Conservation (phyloP, 1,139 yeast genomes). For the Yamadazyma triangularis region DNA sequence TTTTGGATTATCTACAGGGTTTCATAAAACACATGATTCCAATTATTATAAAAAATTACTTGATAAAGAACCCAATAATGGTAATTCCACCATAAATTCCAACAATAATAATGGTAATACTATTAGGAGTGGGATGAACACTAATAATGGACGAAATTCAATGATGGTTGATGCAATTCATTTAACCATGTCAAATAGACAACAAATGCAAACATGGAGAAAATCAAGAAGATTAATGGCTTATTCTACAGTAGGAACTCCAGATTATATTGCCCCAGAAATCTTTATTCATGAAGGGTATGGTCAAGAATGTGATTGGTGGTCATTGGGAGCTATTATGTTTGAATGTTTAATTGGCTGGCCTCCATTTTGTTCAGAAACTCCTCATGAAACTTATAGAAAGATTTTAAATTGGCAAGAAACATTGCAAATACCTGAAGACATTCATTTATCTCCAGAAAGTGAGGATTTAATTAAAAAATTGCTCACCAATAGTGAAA, state of each 20-base stretch:
- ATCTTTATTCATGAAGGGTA: conserved; percentile 95
- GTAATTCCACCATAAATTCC: neutral
- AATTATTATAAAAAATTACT: conserved; percentile 69
- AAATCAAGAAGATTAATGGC: conserved; percentile 96
- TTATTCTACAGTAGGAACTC: conserved; percentile 97
- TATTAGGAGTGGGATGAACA: conserved; percentile 19
- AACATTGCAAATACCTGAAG: conserved; percentile 90
- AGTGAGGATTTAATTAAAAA: conserved; percentile 88
- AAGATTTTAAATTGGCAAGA: conserved; percentile 96
- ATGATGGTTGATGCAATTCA: conserved; percentile 95
- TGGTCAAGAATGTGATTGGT: conserved; percentile 99
- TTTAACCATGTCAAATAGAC: conserved; percentile 91
- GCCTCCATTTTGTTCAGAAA: conserved; percentile 99
- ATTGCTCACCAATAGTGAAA: conserved; percentile 76
- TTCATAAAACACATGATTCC: conserved; percentile 81
- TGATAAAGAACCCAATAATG: conserved; percentile 47
- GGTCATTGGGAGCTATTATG: conserved; percentile 99
- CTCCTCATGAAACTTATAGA: conserved; percentile 97
- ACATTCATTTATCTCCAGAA: conserved; percentile 88
- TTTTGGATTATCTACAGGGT: conserved; percentile 82
- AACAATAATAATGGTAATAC: conserved; percentile 7
- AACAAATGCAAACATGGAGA: conserved; percentile 98
- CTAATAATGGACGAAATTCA: conserved; percentile 52
- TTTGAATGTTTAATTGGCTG: conserved; percentile 97
- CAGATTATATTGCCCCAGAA: conserved; percentile 98